These are phyloP conservation scores for Astrothelium macrocarpum DNA, from an alignment of 495 filamentous ascomycete species.

Conservation along the genomic window DNA sequence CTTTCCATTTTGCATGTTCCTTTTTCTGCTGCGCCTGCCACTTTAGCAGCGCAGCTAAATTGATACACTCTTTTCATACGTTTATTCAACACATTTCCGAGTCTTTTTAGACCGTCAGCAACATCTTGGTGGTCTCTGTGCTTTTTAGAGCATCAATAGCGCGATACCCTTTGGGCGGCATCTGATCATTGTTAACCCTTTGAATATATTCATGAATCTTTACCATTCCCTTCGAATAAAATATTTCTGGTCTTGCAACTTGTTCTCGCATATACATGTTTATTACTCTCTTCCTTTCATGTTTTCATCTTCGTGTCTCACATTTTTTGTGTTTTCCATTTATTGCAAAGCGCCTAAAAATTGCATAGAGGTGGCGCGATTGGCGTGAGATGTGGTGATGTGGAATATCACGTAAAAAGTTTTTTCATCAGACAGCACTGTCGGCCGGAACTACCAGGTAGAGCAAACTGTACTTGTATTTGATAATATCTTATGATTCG, in stretches of 20 bases:
- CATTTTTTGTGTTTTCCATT: neutral
- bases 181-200: neutral
- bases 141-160: slow-evolving; percentile 4
- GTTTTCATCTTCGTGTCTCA: neutral
- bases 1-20: neutral
- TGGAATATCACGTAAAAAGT: neutral
- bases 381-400: neutral
- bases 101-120: neutral
- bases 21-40: neutral
- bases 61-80: neutral
- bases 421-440: neutral
- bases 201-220: neutral
- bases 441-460: neutral
- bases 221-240: neutral
- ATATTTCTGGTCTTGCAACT: neutral
- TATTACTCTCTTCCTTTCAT: neutral
- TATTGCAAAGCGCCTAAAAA: neutral
- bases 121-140: slow-evolving; percentile 1
- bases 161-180: slow-evolving; percentile 4
- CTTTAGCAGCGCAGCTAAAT: neutral
- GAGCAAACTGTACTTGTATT: neutral
- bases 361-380: neutral
- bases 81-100: neutral
- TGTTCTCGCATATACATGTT: neutral
- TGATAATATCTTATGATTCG: neutral